Evolutionary conservation across 345 rosid species (phyloP), one percentile per base, ranked within the genome.

Genomic region (Cochlearia excelsa): DNA sequence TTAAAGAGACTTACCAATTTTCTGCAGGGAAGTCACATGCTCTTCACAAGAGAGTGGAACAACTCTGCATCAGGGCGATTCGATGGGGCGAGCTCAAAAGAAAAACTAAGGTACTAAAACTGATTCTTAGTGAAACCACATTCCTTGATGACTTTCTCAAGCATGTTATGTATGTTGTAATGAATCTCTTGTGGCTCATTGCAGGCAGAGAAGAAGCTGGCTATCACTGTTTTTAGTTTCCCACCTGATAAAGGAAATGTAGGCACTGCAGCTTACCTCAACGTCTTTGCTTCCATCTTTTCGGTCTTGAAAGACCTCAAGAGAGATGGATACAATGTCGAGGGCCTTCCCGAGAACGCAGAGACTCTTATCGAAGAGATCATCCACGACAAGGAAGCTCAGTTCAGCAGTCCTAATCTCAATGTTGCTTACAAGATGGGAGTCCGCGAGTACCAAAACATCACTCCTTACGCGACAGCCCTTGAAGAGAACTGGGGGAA

Each of bases 401-500:
- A 88, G 31, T 93, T 93, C 61, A 93, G 90, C 80, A 93, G 99
- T 66, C 99, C 99, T 1, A 88, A 88, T 63, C 84, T 93, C 29
- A 93, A 86, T 26, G 65, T 93, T 7, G 94, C 87, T 10, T 93
- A 93, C 80, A 88, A 93, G 68, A 93, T 93, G 99, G 83, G 91
- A 2, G 82, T 93, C 37, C 76, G 91, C 0, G 99, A 93, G 56
- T 93, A 93, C 81, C 88, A 83, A 69, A 74, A 8, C 41, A 81
- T 93, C 56, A 88, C 97, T 66, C 81, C 97, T 33, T 93, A 93
- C 51, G 89, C 99, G 46, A 59, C 80, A 2, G 76, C 95, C 58
- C 28, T 93, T 72, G 99, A 93, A 67, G 99, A 93, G 55, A 93
- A 88, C 84, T 93, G 99, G 99, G 99, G 99, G 8, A 93, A 93